Percentiles rank a stretch among this genome's conserved stretches.
phyloP scores from a whole-genome alignment of 257 asterid species.

The Lycium ferocissimum region DNA sequence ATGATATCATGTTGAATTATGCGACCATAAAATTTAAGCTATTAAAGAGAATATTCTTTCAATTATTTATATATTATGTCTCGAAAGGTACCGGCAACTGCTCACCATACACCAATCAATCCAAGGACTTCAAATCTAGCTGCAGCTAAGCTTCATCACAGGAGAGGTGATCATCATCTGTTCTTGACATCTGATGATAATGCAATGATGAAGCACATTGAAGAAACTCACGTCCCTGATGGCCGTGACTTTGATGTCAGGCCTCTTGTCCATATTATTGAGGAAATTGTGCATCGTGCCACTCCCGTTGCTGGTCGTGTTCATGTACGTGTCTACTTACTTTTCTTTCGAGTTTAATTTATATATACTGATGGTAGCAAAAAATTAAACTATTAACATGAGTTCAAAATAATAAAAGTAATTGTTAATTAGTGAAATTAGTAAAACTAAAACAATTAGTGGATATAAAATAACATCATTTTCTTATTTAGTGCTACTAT shows the following conservation, averaged over 20 bases:
- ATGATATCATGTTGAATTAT: neutral
- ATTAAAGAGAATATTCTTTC: neutral
- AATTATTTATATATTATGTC: neutral
- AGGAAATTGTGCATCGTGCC: slow-evolving; percentile 64
- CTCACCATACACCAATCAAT: neutral
- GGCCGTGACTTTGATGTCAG: slow-evolving; percentile 59
- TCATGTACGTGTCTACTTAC: neutral
- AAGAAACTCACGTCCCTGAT: slow-evolving; percentile 58
- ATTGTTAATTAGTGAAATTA: neutral
- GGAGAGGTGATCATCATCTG: slow-evolving; percentile 51
- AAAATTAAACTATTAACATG: neutral
- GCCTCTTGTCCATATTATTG: slow-evolving; percentile 58
- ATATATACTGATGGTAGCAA: neutral
- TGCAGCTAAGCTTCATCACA: slow-evolving; percentile 33
- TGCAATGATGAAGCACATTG: slow-evolving; percentile 59
- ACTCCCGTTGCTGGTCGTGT: slow-evolving; percentile 35
- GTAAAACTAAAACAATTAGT: neutral
- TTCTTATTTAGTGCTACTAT: too few relatives aligned
- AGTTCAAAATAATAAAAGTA: neutral
- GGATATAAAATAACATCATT: neutral
- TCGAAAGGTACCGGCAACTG: neutral
- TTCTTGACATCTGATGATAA: slow-evolving; percentile 58
- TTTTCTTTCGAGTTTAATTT: neutral
- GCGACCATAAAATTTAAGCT: neutral
- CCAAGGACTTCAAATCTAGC: slow-evolving; percentile 25